Conservation (phyloP, 1,139 yeast species). For the Lodderomyces metapsilosis region DNA sequence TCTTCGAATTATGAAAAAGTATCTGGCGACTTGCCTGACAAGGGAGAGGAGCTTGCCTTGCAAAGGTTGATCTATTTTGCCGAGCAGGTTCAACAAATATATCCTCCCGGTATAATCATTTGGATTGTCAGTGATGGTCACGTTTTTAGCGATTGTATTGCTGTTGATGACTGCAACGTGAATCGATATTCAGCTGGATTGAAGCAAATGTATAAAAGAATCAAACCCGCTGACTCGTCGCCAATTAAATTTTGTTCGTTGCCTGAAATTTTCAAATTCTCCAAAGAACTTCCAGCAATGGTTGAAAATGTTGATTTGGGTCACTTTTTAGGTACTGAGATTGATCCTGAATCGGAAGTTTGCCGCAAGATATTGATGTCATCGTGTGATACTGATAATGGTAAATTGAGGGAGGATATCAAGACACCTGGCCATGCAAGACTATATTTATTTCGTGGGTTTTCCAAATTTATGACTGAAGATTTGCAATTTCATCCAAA, state of each 20-base stretch:
- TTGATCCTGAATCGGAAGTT: constrained; percentile 34
- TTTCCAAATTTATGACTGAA: constrained; percentile 58
- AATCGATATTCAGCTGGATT: constrained; percentile 46
- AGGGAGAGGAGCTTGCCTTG: constrained; percentile 42
- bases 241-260: constrained; percentile 34
- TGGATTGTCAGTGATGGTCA: constrained; percentile 66
- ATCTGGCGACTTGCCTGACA: constrained; percentile 49
- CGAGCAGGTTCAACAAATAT: constrained; percentile 32
- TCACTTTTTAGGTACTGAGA: constrained; percentile 34
- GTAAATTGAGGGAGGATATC: constrained; percentile 34
- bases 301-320: constrained; percentile 22
- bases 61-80: constrained; percentile 33
- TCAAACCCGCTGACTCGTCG: constrained; percentile 24
- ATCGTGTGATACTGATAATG: constrained; percentile 42
- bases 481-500: constrained; percentile 46
- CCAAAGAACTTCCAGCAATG: constrained; percentile 16
- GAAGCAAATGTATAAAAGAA: constrained; percentile 34
- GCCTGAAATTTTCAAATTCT: constrained; percentile 33
- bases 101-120: constrained; percentile 55
- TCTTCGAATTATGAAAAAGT: constrained; percentile 57
- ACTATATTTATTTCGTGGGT: constrained; percentile 53
- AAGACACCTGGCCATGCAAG: constrained; percentile 49
- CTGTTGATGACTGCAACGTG: constrained; percentile 52
- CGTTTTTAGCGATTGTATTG: constrained; percentile 62
- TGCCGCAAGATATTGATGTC: constrained; percentile 38